Base-by-base conservation (phyloP, 805 yeast genomes). In the Candida dajiaensis region DNA sequence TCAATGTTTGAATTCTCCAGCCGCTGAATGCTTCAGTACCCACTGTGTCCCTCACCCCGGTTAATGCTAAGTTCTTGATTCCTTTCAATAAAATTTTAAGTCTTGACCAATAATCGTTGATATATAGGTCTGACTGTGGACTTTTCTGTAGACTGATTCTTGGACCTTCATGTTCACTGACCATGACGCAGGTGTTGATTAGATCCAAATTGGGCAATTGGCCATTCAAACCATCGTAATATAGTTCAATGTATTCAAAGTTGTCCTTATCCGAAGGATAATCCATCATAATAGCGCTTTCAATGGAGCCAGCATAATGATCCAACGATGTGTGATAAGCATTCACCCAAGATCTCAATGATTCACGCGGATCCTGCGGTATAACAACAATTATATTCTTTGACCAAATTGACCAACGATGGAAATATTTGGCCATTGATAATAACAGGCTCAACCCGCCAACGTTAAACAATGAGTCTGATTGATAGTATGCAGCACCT, bases 11-110 rank as follows among this genome's bases (percentile, higher is more conserved):
- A 48, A 94, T 85, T 62, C 95, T 84, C 95, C 96, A 94, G 5
- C 98, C 97, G 44, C 94, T 83, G 61, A 92, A 94, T 13, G 92
- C 89, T 61, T 92, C 97, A 55, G 89, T 81, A n/a, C 94, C 87
- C 37, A 81, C 73, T 0, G 76, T 72, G 5, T 68, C 70, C 43
- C 68, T 71, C 23, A 86, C 63, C 1, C 98, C 98, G 0, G 96
- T 75, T 6, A 80, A 58, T 4, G 90, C 78, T 58, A 87, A 77
- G 41, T 77, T 76, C 46, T 74, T 65, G n/a, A 94, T 76, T 0
- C 97, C 94, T 33, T 72, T 68, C 15, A 77, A 48, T 43, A 94
- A 60, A 0, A 84, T 77, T 23, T 69, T 69, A 33, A 85, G 68
- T 47, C 97, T 72, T 13, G 77, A 63, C 55, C 63, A 65, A 58